Conservation (phyloP, 768 basidiomycete genomes). For the Leccinum subgranulosum region DNA sequence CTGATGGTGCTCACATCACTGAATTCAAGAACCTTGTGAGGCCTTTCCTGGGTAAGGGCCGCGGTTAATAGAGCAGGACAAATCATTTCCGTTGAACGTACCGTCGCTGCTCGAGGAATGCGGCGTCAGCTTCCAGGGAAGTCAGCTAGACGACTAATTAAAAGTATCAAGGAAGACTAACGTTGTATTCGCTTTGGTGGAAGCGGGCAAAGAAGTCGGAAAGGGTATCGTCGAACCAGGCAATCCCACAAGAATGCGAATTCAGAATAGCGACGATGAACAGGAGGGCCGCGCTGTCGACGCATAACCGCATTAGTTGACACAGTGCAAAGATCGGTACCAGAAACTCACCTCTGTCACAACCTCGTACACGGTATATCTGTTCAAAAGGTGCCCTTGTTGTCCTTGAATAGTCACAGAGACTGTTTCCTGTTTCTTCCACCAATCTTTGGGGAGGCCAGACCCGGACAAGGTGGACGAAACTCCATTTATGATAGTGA, state of each 20-base stretch:
- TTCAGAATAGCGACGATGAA: slow-evolving; percentile 88
- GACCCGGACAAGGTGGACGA: slow-evolving; percentile 64
- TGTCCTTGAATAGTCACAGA: slow-evolving; percentile 75
- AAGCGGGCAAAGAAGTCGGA: slow-evolving; percentile 80
- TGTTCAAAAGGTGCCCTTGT: slow-evolving; percentile 88
- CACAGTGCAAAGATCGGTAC: slow-evolving; percentile 1
- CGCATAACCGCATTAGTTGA: slow-evolving; percentile 10
- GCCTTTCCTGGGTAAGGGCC: slow-evolving; percentile 56
- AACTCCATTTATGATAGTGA: slow-evolving; percentile 37
- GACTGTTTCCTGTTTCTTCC: slow-evolving; percentile 76
- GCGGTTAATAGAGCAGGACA: background rate
- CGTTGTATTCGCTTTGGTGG: slow-evolving; percentile 93
- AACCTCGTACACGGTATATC: slow-evolving; percentile 84
- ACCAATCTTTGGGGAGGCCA: slow-evolving; percentile 80
- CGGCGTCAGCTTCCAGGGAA: slow-evolving; percentile 64
- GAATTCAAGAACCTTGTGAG: slow-evolving; percentile 77
- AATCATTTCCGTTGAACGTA: slow-evolving; percentile 25
- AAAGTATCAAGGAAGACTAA: slow-evolving; percentile 38
- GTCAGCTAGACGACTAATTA: slow-evolving; percentile 4
- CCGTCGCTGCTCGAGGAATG: slow-evolving; percentile 90
- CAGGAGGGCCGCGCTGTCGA: slow-evolving; percentile 58
- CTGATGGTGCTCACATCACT: slow-evolving; percentile 53
- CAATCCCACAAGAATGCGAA: slow-evolving; percentile 90
- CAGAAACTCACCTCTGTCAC: slow-evolving; percentile 62
- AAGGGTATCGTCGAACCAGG: slow-evolving; percentile 84